Conservation (phyloP, 164 flowering plant genomes). For the Umbellularia californica region DNA sequence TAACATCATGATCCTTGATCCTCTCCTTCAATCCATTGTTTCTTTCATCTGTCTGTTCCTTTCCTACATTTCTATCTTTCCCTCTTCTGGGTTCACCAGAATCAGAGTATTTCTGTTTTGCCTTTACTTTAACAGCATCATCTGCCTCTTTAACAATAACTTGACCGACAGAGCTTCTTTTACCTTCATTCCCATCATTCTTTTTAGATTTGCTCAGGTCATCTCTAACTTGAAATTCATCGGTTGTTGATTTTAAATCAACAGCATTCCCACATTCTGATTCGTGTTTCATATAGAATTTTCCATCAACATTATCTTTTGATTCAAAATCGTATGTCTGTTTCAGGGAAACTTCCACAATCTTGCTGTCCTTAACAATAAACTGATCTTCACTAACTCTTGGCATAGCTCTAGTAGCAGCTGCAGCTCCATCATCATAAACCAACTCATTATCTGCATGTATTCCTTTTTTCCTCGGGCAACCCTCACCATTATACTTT, state of each 20-base stretch:
- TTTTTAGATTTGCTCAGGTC: conserved; percentile 21
- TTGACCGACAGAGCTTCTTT: conserved; percentile 29
- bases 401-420: conserved; percentile 15
- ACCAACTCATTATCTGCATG: conserved; percentile 1
- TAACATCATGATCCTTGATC: conserved; percentile 32
- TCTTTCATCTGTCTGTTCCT: conserved; percentile 39
- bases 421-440: conserved; percentile 8
- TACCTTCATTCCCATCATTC: conserved; percentile 31
- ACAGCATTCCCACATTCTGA: conserved; percentile 12
- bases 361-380: conserved; percentile 17
- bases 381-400: conserved; percentile 12
- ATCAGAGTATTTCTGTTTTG: conserved; percentile 35
- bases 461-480: conserved; percentile 1
- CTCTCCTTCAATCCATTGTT: conserved; percentile 45
- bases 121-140: conserved; percentile 25
- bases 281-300: conserved; percentile 25
- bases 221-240: conserved; percentile 24
- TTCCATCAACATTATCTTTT: conserved; percentile 22
- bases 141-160: conserved; percentile 26
- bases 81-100: conserved; percentile 18
- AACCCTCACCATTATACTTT: conserved; percentile 6
- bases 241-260: conserved; percentile 17
- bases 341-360: conserved; percentile 3
- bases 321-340: conserved; percentile 18
- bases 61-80: conserved; percentile 17